phyloP scores from a whole-genome alignment of 2,329 filamentous ascomycete genomes.

The Pseudogymnoascus sp. region DNA sequence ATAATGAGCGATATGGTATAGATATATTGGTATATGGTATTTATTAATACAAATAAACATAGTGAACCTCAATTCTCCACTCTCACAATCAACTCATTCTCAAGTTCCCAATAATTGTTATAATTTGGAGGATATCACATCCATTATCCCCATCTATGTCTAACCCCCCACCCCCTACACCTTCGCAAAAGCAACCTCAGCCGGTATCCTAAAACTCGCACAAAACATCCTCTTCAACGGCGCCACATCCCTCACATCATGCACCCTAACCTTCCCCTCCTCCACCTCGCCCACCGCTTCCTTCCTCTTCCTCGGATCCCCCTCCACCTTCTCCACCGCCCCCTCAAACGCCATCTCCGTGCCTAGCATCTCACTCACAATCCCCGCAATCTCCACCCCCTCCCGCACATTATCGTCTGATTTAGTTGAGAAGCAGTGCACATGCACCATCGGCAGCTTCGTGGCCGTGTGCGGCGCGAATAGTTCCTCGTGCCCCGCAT shows the following conservation, averaged over 20 bases:
- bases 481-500: slow-evolving; percentile 59
- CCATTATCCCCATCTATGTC: too few species aligned
- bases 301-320: slow-evolving; percentile 30
- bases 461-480: slow-evolving; percentile 53
- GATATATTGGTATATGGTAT: neutral
- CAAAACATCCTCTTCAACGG: slow-evolving; percentile 97
- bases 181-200: slow-evolving; percentile 65
- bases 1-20: neutral
- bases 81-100: neutral
- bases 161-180: too few species aligned
- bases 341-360: slow-evolving; percentile 38
- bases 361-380: slow-evolving; percentile 37
- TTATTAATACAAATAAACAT: neutral
- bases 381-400: slow-evolving; percentile 30
- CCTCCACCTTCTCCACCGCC: slow-evolving; percentile 27
- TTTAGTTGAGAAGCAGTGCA: slow-evolving; percentile 90
- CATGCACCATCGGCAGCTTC: slow-evolving; percentile 74
- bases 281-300: slow-evolving; percentile 33
- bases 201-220: slow-evolving; percentile 79
- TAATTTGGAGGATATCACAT: neutral
- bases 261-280: slow-evolving; percentile 48
- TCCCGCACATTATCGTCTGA: slow-evolving; percentile 63
- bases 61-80: neutral
- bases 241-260: slow-evolving; percentile 77
- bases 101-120: neutral